Evolutionary conservation across 2,329 filamentous ascomycete genomes (phyloP).

Genomic region (Colletotrichum liaoningense): DNA sequence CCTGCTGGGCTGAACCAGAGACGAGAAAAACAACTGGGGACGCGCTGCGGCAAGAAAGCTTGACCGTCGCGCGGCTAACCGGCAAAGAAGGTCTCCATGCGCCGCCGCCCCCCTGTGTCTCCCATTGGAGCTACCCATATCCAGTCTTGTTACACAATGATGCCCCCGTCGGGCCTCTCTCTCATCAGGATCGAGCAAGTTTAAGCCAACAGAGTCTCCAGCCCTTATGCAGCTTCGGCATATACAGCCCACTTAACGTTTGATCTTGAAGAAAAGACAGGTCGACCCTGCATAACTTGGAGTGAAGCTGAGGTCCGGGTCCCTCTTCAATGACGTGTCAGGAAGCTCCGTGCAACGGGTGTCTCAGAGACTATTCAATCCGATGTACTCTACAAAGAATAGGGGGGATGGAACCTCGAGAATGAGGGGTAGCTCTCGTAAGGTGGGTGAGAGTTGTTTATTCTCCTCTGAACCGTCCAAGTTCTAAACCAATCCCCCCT

Average conservation of each 20-base stretch:
- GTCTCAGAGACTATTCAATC: slow-evolving; percentile 8
- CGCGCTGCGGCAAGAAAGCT: slow-evolving; percentile 26
- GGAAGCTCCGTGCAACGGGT: slow-evolving; percentile 5
- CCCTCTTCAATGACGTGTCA: slow-evolving; percentile 19
- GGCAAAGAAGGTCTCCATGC: slow-evolving; percentile 25
- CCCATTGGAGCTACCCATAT: background rate
- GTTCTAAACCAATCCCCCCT: background rate
- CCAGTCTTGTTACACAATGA: background rate
- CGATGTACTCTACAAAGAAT: background rate
- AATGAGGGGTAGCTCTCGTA: slow-evolving; percentile 13
- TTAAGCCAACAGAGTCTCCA: background rate
- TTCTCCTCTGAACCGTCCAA: background rate
- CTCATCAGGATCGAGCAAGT: background rate
- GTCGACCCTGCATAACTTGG: slow-evolving; percentile 10
- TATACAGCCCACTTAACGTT: background rate
- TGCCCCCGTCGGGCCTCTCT: background rate
- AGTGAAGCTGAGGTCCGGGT: background rate
- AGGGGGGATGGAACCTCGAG: background rate
- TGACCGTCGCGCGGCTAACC: slow-evolving; percentile 23
- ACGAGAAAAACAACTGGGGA: background rate
- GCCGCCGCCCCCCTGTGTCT: background rate
- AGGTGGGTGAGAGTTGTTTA: background rate
- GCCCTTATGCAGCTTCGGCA: background rate
- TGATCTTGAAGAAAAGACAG: background rate
- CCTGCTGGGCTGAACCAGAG: slow-evolving; percentile 28